Conservation (phyloP, 352 stramenopile genomes). For the Globisporangium emineosum region DNA sequence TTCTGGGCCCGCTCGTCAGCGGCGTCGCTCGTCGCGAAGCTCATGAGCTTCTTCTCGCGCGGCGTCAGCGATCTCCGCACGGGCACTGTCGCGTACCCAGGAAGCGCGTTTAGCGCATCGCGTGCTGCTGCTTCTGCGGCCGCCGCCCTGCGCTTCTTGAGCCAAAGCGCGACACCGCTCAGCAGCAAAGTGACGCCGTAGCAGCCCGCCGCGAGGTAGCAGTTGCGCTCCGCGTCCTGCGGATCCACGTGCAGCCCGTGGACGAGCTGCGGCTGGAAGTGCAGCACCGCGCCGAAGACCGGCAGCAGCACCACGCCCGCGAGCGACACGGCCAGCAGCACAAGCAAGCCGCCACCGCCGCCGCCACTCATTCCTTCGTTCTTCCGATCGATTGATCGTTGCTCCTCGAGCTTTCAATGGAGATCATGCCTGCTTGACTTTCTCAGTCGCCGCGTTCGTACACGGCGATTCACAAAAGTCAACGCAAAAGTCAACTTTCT, state of each 20-base stretch:
- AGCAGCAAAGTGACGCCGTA: slow-evolving; percentile 50
- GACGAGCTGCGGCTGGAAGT: slow-evolving; percentile 54
- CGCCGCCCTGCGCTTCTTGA: slow-evolving; percentile 1
- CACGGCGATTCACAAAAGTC: no score
- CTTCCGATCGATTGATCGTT: background rate
- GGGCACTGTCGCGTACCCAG: background rate
- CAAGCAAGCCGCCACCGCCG: slow-evolving; percentile 36
- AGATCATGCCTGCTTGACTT: background rate
- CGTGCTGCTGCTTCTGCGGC: background rate
- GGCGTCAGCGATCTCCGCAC: slow-evolving; percentile 11
- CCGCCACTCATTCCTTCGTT: no score
- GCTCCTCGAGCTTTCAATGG: background rate
- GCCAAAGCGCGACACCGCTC: slow-evolving; percentile 21
- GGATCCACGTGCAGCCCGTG: slow-evolving; percentile 46
- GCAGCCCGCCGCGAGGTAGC: slow-evolving; percentile 47
- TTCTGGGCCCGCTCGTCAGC: background rate
- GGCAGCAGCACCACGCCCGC: slow-evolving; percentile 50
- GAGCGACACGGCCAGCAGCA: slow-evolving; percentile 41
- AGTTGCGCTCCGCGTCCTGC: slow-evolving; percentile 49
- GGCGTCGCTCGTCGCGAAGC: background rate
- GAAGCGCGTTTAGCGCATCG: background rate
- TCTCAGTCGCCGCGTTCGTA: no score
- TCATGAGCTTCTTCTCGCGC: slow-evolving; percentile 26
- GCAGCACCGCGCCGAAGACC: slow-evolving; percentile 53
- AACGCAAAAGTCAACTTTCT: no score